These are phyloP conservation scores for Tulasnella sp. DNA, from an alignment of 768 basidiomycete species.

Conservation along the genomic window DNA sequence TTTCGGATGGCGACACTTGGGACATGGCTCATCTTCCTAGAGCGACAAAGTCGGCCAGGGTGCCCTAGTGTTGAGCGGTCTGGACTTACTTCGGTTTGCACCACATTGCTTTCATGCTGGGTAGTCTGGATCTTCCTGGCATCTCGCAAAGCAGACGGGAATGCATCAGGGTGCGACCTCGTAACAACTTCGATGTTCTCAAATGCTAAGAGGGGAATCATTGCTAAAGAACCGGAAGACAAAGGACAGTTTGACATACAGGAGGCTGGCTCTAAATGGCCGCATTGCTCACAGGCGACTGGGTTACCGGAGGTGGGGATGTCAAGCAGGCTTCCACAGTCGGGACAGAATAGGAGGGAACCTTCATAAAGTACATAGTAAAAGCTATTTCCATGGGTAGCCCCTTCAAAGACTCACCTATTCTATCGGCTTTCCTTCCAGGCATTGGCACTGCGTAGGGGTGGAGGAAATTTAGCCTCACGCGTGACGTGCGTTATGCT, in stretches of 20 bases:
- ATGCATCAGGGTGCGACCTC: constrained; percentile 88
- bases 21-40: constrained; percentile 87
- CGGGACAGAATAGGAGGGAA: constrained; percentile 89
- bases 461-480: neutral
- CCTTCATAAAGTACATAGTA: constrained; percentile 46
- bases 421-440: constrained; percentile 11
- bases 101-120: constrained; percentile 63
- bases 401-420: constrained; percentile 6
- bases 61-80: constrained; percentile 37
- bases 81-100: constrained; percentile 58
- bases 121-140: constrained; percentile 89
- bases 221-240: neutral
- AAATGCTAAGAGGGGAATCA: constrained; percentile 51
- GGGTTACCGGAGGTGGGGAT: constrained; percentile 71
- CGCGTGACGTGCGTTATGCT: constrained; percentile 3
- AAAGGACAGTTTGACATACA: constrained; percentile 55
- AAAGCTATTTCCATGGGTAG: neutral
- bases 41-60: neutral
- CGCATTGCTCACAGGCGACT: constrained; percentile 88
- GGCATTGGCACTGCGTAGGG: neutral
- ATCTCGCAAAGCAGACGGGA: constrained; percentile 82
- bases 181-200: constrained; percentile 89
- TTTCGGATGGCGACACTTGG: constrained; percentile 76
- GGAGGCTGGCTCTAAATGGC: constrained; percentile 76
- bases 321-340: constrained; percentile 85